Conservation (phyloP, 2,329 filamentous ascomycete genomes). For the Myotisia sp. region DNA sequence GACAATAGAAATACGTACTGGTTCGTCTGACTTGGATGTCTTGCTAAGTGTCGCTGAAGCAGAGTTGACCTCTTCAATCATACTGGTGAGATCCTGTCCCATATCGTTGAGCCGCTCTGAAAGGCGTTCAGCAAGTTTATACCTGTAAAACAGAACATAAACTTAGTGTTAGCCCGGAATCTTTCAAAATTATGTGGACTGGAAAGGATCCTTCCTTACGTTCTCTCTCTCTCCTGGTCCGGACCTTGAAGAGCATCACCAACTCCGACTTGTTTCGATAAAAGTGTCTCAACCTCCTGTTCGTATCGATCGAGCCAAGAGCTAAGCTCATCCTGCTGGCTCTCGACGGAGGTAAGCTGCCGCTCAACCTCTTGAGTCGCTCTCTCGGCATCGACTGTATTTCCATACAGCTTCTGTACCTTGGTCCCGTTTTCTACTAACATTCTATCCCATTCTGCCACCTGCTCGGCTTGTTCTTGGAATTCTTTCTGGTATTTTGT, state of each 20-base stretch:
- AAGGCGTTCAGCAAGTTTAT: slow-evolving; percentile 88
- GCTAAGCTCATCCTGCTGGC: slow-evolving; percentile 81
- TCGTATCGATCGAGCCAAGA: slow-evolving; percentile 85
- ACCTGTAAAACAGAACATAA: slow-evolving; percentile 32
- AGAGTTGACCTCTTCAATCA: slow-evolving; percentile 96
- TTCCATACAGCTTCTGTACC: slow-evolving; percentile 82
- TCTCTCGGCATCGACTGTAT: slow-evolving; percentile 84
- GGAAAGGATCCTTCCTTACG: slow-evolving; percentile 37
- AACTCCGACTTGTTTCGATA: slow-evolving; percentile 61
- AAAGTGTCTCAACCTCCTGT: slow-evolving; percentile 76
- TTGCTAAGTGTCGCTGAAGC: slow-evolving; percentile 83
- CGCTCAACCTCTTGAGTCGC: slow-evolving; percentile 89
- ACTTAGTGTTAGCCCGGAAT: too few species aligned
- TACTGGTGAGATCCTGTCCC: slow-evolving; percentile 79
- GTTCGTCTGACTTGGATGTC: slow-evolving; percentile 74
- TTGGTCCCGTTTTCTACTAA: slow-evolving; percentile 90
- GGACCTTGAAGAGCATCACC: slow-evolving; percentile 68
- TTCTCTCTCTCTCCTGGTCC: slow-evolving; percentile 89
- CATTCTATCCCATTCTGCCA: slow-evolving; percentile 80
- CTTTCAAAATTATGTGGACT: not conserved
- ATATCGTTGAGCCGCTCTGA: slow-evolving; percentile 85
- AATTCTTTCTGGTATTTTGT: slow-evolving; percentile 96
- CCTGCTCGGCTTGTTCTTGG: slow-evolving; percentile 72
- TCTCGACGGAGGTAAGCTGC: slow-evolving; percentile 76
- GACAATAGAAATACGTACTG: slow-evolving; percentile 43